Evolutionary conservation across 2,329 filamentous ascomycete genomes (phyloP), one percentile per base, ranked within the genome.

Genomic region (Keithomyces neogunnii): DNA sequence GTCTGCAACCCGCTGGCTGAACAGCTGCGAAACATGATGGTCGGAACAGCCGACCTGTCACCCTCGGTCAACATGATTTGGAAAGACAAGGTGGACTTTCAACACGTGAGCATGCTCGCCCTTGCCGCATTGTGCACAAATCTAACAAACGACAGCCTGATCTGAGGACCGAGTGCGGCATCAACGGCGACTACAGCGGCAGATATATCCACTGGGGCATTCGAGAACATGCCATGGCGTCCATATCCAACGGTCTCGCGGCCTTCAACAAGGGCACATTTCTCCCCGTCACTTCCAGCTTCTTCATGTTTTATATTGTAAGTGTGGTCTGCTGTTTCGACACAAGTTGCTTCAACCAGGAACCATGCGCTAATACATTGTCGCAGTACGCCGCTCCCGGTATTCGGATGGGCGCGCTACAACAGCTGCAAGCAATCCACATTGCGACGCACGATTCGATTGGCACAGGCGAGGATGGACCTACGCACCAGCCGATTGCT

Each of bases 401-500:
- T 5, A 72, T 83, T 2, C 76, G 81, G 11, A 83, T 84, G 79
- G 78, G 78, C 6, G 80, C 79, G 3, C 68, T 82, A 1, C 74
- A 78, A 48, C 62, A 70, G 29, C 71, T 83, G 2, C 76, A 78
- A 49, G 67, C 71, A 31, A 82, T 84, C 48, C 80, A 84, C 59
- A 69, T 77, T 33, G 81, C 80, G 1, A 84, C 81, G 0, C 81
- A 84, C 62, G 80, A 84, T 65, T 76, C 71, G 6, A 78, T 83
- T 45, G 81, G 75, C 26, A 77, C 72, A 38, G 80, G 81, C 1
- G 76, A 84, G 55, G 76, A 84, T 55, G 81, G 80, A 0, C 81
- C 80, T 0, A 84, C 81, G 0, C 81, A 84, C 56, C 81, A 84
- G 60, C 80, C 81, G 2, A 75, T 84, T 32, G 80, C 74, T 36